Percentiles rank a stretch among this genome's conserved stretches.
Evolutionary conservation across 768 basidiomycete genomes (phyloP).

Genomic region (Podaxis pistillaris): DNA sequence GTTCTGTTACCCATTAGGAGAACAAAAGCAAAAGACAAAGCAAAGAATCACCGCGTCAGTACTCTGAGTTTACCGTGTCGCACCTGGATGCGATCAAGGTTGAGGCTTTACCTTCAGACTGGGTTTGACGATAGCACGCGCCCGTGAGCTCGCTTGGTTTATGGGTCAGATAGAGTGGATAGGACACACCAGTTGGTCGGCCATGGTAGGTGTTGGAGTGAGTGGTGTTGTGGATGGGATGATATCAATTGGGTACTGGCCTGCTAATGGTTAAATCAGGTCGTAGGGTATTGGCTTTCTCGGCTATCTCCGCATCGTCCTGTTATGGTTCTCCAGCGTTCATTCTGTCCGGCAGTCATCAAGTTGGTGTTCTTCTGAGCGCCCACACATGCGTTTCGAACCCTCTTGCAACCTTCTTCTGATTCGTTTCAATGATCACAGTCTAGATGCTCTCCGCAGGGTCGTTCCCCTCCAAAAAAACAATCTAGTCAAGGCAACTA

Average conservation of each 20-base stretch:
- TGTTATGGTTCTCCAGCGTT: background rate
- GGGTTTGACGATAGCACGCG: constrained; percentile 14
- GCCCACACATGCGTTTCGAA: background rate
- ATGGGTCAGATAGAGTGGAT: constrained; percentile 1
- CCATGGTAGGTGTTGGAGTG: constrained; percentile 35
- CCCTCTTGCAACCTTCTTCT: background rate
- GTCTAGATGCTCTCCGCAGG: too few relatives aligned
- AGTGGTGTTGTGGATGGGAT: constrained; percentile 2
- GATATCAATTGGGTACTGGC: constrained; percentile 1
- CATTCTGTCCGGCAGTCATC: background rate
- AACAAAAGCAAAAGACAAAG: constrained; percentile 1
- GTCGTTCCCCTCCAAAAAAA: too few relatives aligned
- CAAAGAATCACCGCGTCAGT: constrained; percentile 3
- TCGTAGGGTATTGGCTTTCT: background rate
- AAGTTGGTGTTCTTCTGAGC: background rate
- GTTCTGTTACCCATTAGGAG: constrained; percentile 50
- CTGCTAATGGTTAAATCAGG: constrained; percentile 4
- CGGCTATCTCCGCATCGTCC: constrained; percentile 14
- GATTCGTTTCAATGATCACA: too few relatives aligned
- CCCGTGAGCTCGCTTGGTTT: constrained; percentile 7
- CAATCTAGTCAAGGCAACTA: too few relatives aligned
- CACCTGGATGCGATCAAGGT: constrained; percentile 9
- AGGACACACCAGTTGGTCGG: constrained; percentile 53
- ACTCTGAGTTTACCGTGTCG: background rate
- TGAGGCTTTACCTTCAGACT: constrained; percentile 57